Percentiles rank a stretch among this genome's conserved stretches.
Evolutionary conservation across 78 protist genomes (phyloP).

Genomic region (Cavenderia fasciculata): DNA sequence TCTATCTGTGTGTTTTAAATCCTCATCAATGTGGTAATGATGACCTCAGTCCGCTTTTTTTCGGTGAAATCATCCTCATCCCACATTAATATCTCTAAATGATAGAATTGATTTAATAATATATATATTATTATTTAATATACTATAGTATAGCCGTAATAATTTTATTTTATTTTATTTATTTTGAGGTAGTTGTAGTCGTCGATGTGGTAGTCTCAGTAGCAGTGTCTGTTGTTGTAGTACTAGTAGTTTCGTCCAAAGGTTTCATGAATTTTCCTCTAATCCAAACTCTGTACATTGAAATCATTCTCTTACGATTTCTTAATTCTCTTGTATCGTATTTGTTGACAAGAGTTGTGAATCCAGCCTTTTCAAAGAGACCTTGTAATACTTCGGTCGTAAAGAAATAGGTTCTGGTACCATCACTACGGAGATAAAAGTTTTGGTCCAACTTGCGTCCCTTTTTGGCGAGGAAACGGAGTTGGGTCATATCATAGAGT

Average conservation of each 20-base stretch:
- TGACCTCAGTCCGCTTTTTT: too few species aligned
- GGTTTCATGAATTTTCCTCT: conserved; percentile 81
- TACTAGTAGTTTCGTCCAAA: neutral
- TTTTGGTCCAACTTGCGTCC: conserved; percentile 79
- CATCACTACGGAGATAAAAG: conserved; percentile 82
- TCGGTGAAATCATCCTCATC: too few species aligned
- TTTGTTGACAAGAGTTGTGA: conserved; percentile 6
- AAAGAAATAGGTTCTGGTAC: conserved; percentile 79
- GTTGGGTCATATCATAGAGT: conserved; percentile 83
- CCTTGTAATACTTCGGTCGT: conserved; percentile 17
- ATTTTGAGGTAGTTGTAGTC: neutral
- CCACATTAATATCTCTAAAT: too few species aligned
- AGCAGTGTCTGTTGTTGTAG: neutral
- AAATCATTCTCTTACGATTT: conserved; percentile 80
- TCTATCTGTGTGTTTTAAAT: too few species aligned
- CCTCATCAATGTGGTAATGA: too few species aligned
- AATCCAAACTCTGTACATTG: conserved; percentile 88
- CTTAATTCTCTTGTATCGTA: conserved; percentile 79
- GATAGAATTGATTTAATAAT: too few species aligned
- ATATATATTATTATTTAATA: too few species aligned
- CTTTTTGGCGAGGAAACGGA: conserved; percentile 62
- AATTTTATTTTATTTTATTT: too few species aligned
- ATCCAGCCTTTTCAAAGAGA: conserved; percentile 58
- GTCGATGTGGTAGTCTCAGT: neutral
- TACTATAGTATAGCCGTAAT: too few species aligned